Evolutionary conservation across 345 rosid species (phyloP), one percentile per base, ranked within the genome.

Genomic region (Brassica juncea): DNA sequence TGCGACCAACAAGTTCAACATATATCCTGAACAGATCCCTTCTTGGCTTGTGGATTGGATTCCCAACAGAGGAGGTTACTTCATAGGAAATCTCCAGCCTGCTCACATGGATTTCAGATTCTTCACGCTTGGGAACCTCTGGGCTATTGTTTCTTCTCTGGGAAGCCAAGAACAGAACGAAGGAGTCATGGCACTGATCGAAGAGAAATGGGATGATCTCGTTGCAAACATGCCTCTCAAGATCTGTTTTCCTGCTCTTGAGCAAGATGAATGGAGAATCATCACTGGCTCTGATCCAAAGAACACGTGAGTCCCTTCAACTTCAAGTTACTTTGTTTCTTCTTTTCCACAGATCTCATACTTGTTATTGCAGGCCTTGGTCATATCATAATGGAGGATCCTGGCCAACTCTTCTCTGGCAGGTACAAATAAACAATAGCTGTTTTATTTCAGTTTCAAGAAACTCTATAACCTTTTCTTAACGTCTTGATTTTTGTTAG

Each of bases 31-130:
- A 9, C 99, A 95, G 80, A 91, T 95, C 83, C 90, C 99, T 76
- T 86, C 98, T 0, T 95, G 98, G 97, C 86, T 95, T 28, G 97
- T 89, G 12, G 98, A 91, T 78, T 95, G 98, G 95, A 84, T 95
- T 77, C 94, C 98, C 4, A 85, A 85, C 60, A 86, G 88, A 69
- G 99, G 99, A 6, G 99, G 99, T 47, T 95, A 93, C 82, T 84
- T 93, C 74, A 88, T 93, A 23, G 99, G 99, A 67, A 93, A 95
- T 73, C 83, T 93, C 61, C 96, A 95, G 79, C 97, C 99, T 14
- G 99, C 96, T 62, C 99, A 93, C 80, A 93, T 95, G 99, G 99
- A 95, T 83, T 95, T 95, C 70, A 86, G 99, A 77, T 95, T 95
- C 84, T 95, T 95, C 87, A 91, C 93, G 1, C 94, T 95, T 4